Conservation (phyloP, 305 asterid genomes). For the Ajuga reptans region DNA sequence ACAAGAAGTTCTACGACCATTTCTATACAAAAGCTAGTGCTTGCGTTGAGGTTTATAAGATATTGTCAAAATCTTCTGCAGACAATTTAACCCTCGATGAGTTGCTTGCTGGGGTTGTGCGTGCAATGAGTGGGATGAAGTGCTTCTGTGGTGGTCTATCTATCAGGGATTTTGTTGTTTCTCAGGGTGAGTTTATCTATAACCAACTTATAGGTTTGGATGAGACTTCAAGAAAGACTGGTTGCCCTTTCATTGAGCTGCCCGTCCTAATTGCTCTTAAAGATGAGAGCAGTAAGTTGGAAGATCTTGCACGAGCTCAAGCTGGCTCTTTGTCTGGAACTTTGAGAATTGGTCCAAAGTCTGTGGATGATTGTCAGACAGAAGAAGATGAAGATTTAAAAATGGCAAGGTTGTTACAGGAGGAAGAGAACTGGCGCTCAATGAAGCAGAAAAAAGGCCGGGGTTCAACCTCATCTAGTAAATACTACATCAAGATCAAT, state of each 20-base stretch:
- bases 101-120: constrained; percentile 83
- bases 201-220: constrained; percentile 82
- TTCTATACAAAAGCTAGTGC: constrained; percentile 80
- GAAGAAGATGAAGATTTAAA: constrained; percentile 68
- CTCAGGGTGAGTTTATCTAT: constrained; percentile 82
- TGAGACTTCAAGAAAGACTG: constrained; percentile 60
- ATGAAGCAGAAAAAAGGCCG: constrained; percentile 64
- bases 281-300: constrained; percentile 47
- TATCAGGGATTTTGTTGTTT: constrained; percentile 66
- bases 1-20: constrained; percentile 66
- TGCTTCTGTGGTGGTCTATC: constrained; percentile 63
- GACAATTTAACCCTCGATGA: constrained; percentile 71
- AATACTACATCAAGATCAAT: constrained; percentile 78
- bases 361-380: constrained; percentile 32
- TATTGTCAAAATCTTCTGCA: constrained; percentile 59
- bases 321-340: constrained; percentile 35
- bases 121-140: constrained; percentile 68
- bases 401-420: constrained; percentile 76
- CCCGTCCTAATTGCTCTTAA: constrained; percentile 59
- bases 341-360: constrained; percentile 48
- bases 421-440: constrained; percentile 73
- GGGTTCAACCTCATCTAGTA: constrained; percentile 47
- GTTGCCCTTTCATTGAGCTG: constrained; percentile 47
- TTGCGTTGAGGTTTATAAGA: constrained; percentile 73
- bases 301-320: constrained; percentile 30